phyloP scores from a whole-genome alignment of 805 yeast genomes.

The Starmerella etchellsii region DNA sequence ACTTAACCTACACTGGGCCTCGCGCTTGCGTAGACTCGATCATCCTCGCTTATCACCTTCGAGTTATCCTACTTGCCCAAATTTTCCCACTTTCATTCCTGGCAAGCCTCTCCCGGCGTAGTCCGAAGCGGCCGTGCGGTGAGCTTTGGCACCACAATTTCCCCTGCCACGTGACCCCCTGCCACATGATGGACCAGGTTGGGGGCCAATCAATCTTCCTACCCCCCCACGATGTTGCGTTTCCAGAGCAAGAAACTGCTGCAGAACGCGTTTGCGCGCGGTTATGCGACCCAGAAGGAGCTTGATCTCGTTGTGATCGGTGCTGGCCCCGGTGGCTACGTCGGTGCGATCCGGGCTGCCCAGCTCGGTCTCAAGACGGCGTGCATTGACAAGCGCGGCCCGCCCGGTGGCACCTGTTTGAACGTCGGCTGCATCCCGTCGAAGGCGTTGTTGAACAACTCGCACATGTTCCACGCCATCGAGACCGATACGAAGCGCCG shows the following conservation, averaged over 20 bases:
- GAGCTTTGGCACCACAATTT: too few species aligned
- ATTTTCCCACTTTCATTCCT: too few species aligned
- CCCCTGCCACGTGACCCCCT: too few species aligned
- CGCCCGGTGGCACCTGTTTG: conserved; percentile 94
- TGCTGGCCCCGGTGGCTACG: conserved; percentile 99
- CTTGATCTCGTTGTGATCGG: conserved; percentile 93
- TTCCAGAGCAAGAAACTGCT: conserved; percentile 10
- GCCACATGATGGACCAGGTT: too few species aligned
- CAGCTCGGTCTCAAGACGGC: conserved; percentile 91
- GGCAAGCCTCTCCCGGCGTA: too few species aligned
- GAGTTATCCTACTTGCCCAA: too few species aligned
- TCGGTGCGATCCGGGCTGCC: conserved; percentile 97
- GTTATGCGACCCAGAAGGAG: conserved; percentile 31
- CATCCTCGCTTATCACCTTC: too few species aligned
- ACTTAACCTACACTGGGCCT: too few species aligned
- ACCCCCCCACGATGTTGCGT: conserved; percentile 13
- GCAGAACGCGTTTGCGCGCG: conserved; percentile 11
- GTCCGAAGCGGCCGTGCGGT: too few species aligned
- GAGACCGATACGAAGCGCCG: conserved; percentile 70
- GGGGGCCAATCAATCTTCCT: too few species aligned
- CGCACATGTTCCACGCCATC: conserved; percentile 83
- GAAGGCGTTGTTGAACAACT: conserved; percentile 86
- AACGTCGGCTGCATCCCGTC: conserved; percentile 99
- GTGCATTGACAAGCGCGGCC: conserved; percentile 93
- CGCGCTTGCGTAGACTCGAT: too few species aligned